Base-by-base conservation (phyloP, 1,284 basidiomycete species). In the Ganoderma sp. region DNA sequence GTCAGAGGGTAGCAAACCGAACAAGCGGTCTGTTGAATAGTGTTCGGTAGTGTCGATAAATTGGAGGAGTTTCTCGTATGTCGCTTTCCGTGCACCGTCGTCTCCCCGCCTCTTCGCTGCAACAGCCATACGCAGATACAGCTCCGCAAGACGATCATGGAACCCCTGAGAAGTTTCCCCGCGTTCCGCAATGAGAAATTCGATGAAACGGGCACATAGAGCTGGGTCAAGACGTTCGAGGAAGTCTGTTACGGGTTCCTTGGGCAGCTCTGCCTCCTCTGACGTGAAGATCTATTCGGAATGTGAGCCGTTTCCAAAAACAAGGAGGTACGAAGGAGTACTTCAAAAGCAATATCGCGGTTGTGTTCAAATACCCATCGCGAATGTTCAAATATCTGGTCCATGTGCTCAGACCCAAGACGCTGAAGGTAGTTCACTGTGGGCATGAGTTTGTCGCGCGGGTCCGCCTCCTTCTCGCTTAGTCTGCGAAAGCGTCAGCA, bases 371-470 rank as follows among this genome's bases (percentile, higher is more conserved):
- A 92, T 10, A 98, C 86, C 97, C 97, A 99, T 48, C 88, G 84
- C 0, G 95, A 88, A 3, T 88, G 88, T 41, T 90, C 84, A 74
- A 97, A 93, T 41, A 97, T 91, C 69, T 94, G 89, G 28, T 90
- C 82, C 42, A 96, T 74, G 75, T 97, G 86, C 71, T 91, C 88
- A 0, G 93, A 87, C 8, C 96, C 95, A 0, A 99, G 84, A 76
- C 96, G 95, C 78, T 97, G 95, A 7, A 99, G 84, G 78, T 99
- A 99, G 22, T 87, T 85, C 43, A 99, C 90, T 0, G 95, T 96
- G 1, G 96, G 95, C 19, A 84, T 84, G 39, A 98, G 85, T 76
- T 93, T 93, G 69, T 96, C 94, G 66, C 90, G 86, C 60, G 86
- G 81, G 72, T 96, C 95, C 0, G 85, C 86, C 77, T 95, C 94